phyloP scores from a whole-genome alignment of 441 rosid genomes.

The Populus hybrid region DNA sequence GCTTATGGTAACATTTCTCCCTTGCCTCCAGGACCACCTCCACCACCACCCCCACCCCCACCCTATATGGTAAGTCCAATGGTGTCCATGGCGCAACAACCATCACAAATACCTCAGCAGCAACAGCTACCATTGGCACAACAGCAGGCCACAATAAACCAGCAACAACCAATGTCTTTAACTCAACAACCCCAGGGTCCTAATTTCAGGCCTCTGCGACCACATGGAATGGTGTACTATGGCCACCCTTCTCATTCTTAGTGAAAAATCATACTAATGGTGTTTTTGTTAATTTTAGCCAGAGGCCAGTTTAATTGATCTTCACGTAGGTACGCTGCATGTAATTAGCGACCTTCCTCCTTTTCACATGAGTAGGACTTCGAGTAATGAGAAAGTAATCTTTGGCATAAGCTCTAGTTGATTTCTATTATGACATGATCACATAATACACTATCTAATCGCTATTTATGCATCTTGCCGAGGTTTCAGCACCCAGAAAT shows the following conservation, averaged over 20 bases:
- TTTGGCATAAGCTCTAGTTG: neutral
- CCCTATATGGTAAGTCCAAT: slow-evolving; percentile 62
- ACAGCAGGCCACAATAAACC: slow-evolving; percentile 22
- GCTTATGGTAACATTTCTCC: slow-evolving; percentile 47
- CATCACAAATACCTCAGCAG: slow-evolving; percentile 33
- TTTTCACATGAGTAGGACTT: neutral
- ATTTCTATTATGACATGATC: neutral
- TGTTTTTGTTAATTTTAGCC: neutral
- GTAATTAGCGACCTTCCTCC: neutral
- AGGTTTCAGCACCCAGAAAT: neutral
- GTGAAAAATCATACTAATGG: slow-evolving; percentile 1
- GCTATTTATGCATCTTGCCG: neutral
- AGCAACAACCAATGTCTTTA: slow-evolving; percentile 26
- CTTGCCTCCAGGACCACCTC: slow-evolving; percentile 50
- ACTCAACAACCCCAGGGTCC: slow-evolving; percentile 49
- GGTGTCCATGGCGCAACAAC: slow-evolving; percentile 46
- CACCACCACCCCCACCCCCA: slow-evolving; percentile 45
- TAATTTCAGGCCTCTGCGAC: slow-evolving; percentile 66
- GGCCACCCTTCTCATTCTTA: slow-evolving; percentile 65
- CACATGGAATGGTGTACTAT: slow-evolving; percentile 64
- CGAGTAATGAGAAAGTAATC: neutral
- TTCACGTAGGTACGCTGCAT: neutral
- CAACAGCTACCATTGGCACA: slow-evolving; percentile 30
- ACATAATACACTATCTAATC: neutral
- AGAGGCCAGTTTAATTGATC: neutral